Base-by-base conservation (phyloP, 2,329 filamentous ascomycete species). In the Alternaria incomplexa region DNA sequence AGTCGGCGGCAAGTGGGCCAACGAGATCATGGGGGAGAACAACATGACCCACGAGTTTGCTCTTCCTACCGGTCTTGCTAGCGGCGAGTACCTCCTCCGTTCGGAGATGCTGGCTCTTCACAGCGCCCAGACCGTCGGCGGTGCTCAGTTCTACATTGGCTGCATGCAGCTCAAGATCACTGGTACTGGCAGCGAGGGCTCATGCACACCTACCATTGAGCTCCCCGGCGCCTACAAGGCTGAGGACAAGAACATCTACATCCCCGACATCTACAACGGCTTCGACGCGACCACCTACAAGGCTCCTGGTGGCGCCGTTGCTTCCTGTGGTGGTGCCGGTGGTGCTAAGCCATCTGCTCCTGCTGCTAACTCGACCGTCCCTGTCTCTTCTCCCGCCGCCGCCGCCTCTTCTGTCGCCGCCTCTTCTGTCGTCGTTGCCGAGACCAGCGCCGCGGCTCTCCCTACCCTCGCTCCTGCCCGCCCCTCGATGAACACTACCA, bases 81-180 rank as follows among this genome's bases (percentile, higher is more conserved):
- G 76, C 30, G 82, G 83, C 46, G 71, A 79, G 60, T 79, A 79
- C 58, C 68, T 79, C 40, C 75, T 84, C 46, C 79, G 83, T 20
- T 79, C 80, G 23, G 83, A 85, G 72, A 83, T 84, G 69, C 81
- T 84, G 60, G 83, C 76, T 5, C 75, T 85, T 8, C 83, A 84
- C 71, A 76, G 77, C 36, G 78, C 79, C 2, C 71, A 77, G 55
- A 74, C 70, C 7, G 58, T 73, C 17, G 75, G 73, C 15, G 79
- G 80, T 44, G 80, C 74, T 4, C 79, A 85, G 71, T 84, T 84
- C 72, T 85, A 85, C 71, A 81, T 81, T 44, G 75, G 76, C n/a
- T 63, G 62, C 25, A 47, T 36, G 25, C 60, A 85, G 73, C 65
- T 85, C 60, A 81, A 82, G 70, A 79, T 85, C 66, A 77, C 74